phyloP scores from a whole-genome alignment of 176 grass and related monocot species.

The Carex myosuroides region DNA sequence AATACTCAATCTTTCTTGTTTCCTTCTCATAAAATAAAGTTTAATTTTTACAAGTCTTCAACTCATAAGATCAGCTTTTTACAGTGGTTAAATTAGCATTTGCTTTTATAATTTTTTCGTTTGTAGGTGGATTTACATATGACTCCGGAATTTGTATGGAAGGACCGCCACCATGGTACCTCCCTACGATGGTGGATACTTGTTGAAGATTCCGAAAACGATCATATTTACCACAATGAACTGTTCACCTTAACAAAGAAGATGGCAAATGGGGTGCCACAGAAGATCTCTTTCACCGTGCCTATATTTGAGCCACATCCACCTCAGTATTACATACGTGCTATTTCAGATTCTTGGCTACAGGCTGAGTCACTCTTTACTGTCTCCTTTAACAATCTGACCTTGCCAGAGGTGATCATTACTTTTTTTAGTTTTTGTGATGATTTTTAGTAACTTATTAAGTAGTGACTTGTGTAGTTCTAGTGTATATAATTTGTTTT shows the following conservation, averaged over 20 bases:
- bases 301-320: constrained; percentile 99
- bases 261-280: constrained; percentile 66
- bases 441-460: constrained; percentile 2
- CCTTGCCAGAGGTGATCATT: constrained; percentile 71
- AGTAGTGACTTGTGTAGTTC: constrained; percentile 17
- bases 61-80: neutral
- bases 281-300: constrained; percentile 86
- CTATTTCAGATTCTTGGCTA: constrained; percentile 91
- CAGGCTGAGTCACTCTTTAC: constrained; percentile 88
- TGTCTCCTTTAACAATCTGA: constrained; percentile 93
- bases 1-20: neutral
- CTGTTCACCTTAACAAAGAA: constrained; percentile 87
- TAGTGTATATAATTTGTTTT: constrained; percentile 11
- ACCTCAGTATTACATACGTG: constrained; percentile 90
- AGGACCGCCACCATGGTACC: constrained; percentile 83
- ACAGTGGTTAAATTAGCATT: neutral
- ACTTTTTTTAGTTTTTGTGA: neutral
- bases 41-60: neutral
- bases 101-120: neutral
- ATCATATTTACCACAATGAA: constrained; percentile 94
- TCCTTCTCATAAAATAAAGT: neutral
- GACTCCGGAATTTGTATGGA: constrained; percentile 90
- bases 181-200: constrained; percentile 83
- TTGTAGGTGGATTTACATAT: constrained; percentile 79
- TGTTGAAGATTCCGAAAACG: constrained; percentile 99